Evolutionary conservation across 805 yeast species (phyloP).

Genomic region (Metschnikowia kunwiensis): DNA sequence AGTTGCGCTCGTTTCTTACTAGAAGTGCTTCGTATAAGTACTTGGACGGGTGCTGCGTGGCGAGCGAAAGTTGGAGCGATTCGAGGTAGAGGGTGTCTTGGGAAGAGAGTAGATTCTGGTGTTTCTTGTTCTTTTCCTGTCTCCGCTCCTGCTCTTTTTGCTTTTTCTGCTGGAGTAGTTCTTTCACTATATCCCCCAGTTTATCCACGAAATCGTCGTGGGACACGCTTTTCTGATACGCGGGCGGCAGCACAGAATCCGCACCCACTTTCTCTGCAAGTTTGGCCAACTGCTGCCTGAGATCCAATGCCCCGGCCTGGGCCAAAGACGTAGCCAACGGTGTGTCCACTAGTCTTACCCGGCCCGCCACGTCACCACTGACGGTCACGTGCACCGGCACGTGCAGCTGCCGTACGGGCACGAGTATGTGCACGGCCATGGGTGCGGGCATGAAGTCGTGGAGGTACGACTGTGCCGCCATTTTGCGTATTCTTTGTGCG

Average conservation of each 20-base stretch:
- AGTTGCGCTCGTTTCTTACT: constrained; percentile 6
- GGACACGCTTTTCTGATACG: constrained; percentile 23
- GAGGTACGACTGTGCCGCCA: constrained; percentile 39
- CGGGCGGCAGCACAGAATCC: constrained; percentile 1
- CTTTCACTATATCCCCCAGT: constrained; percentile 16
- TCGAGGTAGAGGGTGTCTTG: constrained; percentile 16
- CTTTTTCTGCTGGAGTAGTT: no score
- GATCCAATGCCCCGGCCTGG: not conserved
- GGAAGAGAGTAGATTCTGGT: no score
- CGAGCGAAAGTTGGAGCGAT: constrained; percentile 10
- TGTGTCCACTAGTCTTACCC: constrained; percentile 10
- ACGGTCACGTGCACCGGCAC: constrained; percentile 9
- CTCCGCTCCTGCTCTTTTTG: no score
- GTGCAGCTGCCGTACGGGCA: no score
- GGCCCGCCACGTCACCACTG: not conserved
- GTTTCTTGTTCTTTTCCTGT: no score
- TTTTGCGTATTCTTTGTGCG: constrained; percentile 22
- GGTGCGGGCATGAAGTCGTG: constrained; percentile 43
- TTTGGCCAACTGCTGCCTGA: constrained; percentile 16
- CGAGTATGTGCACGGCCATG: constrained; percentile 26
- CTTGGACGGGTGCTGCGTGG: constrained; percentile 23
- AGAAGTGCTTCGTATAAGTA: constrained; percentile 43
- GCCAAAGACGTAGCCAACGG: constrained; percentile 9
- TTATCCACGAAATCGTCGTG: constrained; percentile 28
- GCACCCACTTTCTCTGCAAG: constrained; percentile 16